phyloP scores from a whole-genome alignment of 108 stramenopile genomes.

The Chaetoceros muelleri region DNA sequence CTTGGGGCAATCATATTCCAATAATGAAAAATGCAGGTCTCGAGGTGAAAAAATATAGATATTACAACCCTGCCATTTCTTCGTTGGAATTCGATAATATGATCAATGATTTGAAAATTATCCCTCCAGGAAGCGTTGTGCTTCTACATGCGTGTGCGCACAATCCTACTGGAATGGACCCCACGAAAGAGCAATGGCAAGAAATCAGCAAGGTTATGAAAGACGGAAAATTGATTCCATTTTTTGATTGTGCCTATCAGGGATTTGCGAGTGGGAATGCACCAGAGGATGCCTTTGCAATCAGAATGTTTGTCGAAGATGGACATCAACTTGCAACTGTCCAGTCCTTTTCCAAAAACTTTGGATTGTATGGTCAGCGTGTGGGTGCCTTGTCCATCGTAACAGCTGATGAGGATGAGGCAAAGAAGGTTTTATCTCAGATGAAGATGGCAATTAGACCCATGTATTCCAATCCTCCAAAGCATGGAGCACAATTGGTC shows the following conservation, averaged over 20 bases:
- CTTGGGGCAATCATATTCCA: constrained; percentile 98
- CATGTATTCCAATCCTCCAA: constrained; percentile 98
- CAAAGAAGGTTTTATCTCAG: constrained; percentile 86
- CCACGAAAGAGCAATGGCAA: constrained; percentile 92
- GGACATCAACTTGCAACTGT: constrained; percentile 90
- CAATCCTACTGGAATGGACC: constrained; percentile 98
- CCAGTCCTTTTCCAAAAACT: constrained; percentile 99
- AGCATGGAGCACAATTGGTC: constrained; percentile 95
- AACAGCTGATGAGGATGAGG: constrained; percentile 78
- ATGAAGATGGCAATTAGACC: constrained; percentile 94
- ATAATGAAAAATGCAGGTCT: constrained; percentile 90
- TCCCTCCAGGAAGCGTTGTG: constrained; percentile 79
- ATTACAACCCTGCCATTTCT: constrained; percentile 77
- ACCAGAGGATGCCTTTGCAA: constrained; percentile 81
- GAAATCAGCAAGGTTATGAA: constrained; percentile 79
- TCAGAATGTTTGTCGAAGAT: constrained; percentile 95
- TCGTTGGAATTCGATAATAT: constrained; percentile 83
- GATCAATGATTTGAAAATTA: constrained; percentile 74
- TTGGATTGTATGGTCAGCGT: constrained; percentile 98
- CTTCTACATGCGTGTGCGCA: constrained; percentile 99
- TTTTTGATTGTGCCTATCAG: constrained; percentile 98
- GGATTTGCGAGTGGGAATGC: constrained; percentile 97
- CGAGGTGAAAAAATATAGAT: constrained; percentile 83
- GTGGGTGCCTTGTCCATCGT: constrained; percentile 92
- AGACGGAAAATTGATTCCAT: constrained; percentile 67